phyloP scores from a whole-genome alignment of 1,284 basidiomycete species.

The Ustilago cynodontis region DNA sequence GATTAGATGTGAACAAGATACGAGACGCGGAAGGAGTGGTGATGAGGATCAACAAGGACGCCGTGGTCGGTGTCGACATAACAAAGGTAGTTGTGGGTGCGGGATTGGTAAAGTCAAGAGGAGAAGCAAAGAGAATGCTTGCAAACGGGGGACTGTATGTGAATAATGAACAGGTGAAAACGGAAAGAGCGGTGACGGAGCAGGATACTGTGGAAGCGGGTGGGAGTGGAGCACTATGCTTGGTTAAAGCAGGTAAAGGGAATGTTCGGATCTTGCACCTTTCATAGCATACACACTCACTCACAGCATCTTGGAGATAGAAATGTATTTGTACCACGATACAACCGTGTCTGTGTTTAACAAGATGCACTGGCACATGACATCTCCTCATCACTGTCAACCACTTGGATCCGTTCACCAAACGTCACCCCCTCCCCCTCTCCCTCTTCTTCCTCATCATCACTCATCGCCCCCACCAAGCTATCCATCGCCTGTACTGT shows the following conservation, averaged over 20 bases:
- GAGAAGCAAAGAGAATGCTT: slow-evolving; percentile 36
- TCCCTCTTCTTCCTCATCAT: slow-evolving; percentile 1
- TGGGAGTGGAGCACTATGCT: slow-evolving; percentile 10
- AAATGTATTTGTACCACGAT: not conserved
- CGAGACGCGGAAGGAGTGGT: not conserved
- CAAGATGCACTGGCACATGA: slow-evolving; percentile 8
- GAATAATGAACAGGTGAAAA: slow-evolving; percentile 22
- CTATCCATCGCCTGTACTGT: slow-evolving; percentile 89
- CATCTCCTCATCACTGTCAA: slow-evolving; percentile 20
- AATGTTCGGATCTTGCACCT: slow-evolving; percentile 15
- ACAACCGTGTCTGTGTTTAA: not conserved
- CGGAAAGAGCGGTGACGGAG: not conserved
- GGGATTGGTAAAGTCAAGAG: slow-evolving; percentile 28
- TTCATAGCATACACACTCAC: not conserved
- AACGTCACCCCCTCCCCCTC: slow-evolving; percentile 17
- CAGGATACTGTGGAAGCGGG: not conserved
- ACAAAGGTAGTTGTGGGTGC: not conserved
- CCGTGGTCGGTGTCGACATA: too few species aligned
- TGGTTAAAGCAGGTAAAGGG: slow-evolving; percentile 30
- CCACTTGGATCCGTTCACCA: slow-evolving; percentile 17
- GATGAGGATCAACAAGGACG: not conserved
- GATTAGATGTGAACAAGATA: not conserved
- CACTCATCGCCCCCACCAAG: slow-evolving; percentile 54
- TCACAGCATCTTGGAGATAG: not conserved
- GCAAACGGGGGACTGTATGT: slow-evolving; percentile 34